Evolutionary conservation across 768 basidiomycete genomes (phyloP), one percentile per base, ranked within the genome.

Genomic region (Plicaturopsis crispa): DNA sequence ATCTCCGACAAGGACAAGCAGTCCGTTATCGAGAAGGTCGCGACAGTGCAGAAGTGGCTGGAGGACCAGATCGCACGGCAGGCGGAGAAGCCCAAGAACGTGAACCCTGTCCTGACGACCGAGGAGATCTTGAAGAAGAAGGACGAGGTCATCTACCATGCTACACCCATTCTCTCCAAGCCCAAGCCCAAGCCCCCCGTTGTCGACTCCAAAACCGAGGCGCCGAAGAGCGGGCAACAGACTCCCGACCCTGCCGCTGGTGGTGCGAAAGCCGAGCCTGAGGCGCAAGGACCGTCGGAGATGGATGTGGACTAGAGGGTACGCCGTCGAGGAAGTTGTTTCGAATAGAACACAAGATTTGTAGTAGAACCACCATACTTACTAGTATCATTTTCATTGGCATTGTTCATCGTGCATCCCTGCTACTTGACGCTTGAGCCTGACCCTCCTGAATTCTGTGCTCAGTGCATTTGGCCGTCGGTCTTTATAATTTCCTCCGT

Each of bases 21-120:
- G 65, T 56, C 65, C 33, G 78, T 92, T 46, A 72, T 97, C 49
- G 96, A 99, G 66, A 86, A 84, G 60, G 81, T 81, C 40, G 96
- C 87, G 36, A 90, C 80, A 7, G 67, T 84, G 26, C 84, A 90
- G 63, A 87, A 96, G 65, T 98, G 94, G 96, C 73, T 99, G 40
- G 88, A 96, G 53, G 93, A 99, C 70, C 77, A 86, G 71, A 77
- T 78, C 42, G 81, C 78, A 43, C 69, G 81, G 49, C 96, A 98
- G 72, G 70, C 75, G 6, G 94, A 98, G 71, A 70, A 81, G 39
- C 65, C 84, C 57, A 94, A 96, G 80, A 84, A 87, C 56, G 78
- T 81, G 39, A 83, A 93, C 56, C 84, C 91, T 18, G 75, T 89
- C 43, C 61, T 98, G 59, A 90, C 73, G 42, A 73, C 69, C 35